phyloP scores from a whole-genome alignment of 2,329 filamentous ascomycete genomes.

The Helotiales sp. region DNA sequence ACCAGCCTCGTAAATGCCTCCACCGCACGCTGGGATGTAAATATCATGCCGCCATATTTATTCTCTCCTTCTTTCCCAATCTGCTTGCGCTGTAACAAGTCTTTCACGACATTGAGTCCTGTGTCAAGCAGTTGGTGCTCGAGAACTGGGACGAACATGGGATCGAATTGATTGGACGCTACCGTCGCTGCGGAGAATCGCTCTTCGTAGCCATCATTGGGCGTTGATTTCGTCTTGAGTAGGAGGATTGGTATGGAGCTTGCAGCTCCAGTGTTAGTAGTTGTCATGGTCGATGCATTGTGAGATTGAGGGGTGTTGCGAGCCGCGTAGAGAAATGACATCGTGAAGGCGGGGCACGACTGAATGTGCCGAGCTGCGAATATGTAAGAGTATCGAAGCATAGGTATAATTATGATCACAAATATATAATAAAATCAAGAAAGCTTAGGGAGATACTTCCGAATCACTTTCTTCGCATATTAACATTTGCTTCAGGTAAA shows the following conservation, averaged over 20 bases:
- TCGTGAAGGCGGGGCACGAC: not conserved
- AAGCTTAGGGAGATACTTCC: not conserved
- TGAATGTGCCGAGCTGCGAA: not conserved
- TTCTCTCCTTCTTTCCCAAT: conserved; percentile 48
- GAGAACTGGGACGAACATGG: conserved; percentile 77
- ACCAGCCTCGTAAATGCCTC: conserved; percentile 75
- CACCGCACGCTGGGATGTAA: conserved; percentile 83
- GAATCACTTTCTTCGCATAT: not conserved
- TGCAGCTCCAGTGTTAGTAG: conserved; percentile 19
- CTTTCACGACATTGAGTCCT: conserved; percentile 59
- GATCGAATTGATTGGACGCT: conserved; percentile 55
- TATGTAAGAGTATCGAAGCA: too few species aligned
- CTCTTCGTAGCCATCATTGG: conserved; percentile 74
- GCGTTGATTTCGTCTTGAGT: conserved; percentile 77
- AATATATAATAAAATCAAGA: not conserved
- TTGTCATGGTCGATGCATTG: conserved; percentile 33
- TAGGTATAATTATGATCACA: not conserved
- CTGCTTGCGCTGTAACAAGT: conserved; percentile 51
- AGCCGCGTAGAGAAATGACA: conserved; percentile 1
- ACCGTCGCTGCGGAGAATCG: conserved; percentile 58
- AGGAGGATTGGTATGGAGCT: conserved; percentile 65
- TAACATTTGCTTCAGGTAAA: not conserved
- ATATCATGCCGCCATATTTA: conserved; percentile 77
- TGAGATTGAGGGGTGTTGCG: conserved; percentile 9
- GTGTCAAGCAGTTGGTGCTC: conserved; percentile 70